Evolutionary conservation across 345 rosid genomes (phyloP), one percentile per base, ranked within the genome.

Genomic region (Acer negundo): DNA sequence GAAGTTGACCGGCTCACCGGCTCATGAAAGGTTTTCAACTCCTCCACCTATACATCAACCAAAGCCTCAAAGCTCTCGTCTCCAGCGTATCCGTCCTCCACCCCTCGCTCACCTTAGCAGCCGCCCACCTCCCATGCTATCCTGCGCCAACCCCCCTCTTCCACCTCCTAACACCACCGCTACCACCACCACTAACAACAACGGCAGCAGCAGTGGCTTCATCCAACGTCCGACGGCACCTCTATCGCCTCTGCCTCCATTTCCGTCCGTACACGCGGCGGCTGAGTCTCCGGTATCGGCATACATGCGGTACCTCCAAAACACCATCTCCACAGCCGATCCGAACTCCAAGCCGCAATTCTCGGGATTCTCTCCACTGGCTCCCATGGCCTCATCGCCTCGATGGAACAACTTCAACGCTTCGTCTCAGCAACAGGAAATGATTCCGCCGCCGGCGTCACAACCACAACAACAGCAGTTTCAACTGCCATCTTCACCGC

Each of bases 71-170:
- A 92, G 91, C 79, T 89, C 97, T 40, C 97, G 98, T 72, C 83
- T 96, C 49, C 97, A 96, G 73, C 89, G 95, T 75, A 96, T 94
- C 72, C 97, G 98, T 11, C 98, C 99, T 79, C 98, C 97, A 6
- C 98, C 99, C 2, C 80, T 96, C 35, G 88, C 86, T 12, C 92
- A 91, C 10, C 73, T 96, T 81, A 80, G 77, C 84, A 88, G 86
- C 79, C 98, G 92, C 6, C 98, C 98, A 1, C 87, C 92, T 79
- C 63, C 83, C 20, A 20, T 84, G 89, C 80, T 92, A 61, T 78
- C 87, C 62, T 78, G 80, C 77, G 79, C 82, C 53, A 49, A 67
- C 24, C 81, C 75, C 44, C 65, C 79, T 42, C 44, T 49, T 10
- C 40, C 80, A 0, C 75, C 3, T 13, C 71, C 79, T 17, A 28